Percentiles rank a stretch among this genome's conserved stretches.
phyloP scores from a whole-genome alignment of 1,284 basidiomycete genomes.

The Marasmius sp. region DNA sequence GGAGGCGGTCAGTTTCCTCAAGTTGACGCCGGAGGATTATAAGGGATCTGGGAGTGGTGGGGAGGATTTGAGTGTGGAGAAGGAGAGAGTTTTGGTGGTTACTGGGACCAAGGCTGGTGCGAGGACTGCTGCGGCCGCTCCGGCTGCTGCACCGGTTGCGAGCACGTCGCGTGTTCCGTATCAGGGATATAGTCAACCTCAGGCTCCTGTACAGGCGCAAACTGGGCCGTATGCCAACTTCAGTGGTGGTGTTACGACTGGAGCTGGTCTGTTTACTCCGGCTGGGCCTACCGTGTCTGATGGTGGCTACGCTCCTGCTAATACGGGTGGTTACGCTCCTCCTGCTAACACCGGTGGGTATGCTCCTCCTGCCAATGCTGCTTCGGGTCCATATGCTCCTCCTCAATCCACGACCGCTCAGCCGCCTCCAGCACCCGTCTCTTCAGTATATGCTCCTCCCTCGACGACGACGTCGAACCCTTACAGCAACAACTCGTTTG shows the following conservation, averaged over 20 bases:
- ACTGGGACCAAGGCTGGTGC: slow-evolving; percentile 31
- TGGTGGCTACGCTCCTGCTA: background rate
- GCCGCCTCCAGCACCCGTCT: background rate
- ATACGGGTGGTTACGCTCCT: background rate
- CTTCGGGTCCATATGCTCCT: slow-evolving; percentile 11
- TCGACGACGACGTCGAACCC: slow-evolving; percentile 9
- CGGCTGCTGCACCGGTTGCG: slow-evolving; percentile 15
- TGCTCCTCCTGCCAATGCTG: slow-evolving; percentile 15
- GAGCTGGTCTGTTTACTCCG: slow-evolving; percentile 1
- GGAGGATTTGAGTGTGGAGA: slow-evolving; percentile 57
- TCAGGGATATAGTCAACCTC: slow-evolving; percentile 12
- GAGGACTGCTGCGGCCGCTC: slow-evolving; percentile 25
- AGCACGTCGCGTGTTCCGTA: slow-evolving; percentile 7
- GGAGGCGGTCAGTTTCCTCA: slow-evolving; percentile 81
- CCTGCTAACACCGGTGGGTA: background rate
- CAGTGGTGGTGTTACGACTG: slow-evolving; percentile 14
- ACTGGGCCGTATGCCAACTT: slow-evolving; percentile 21
- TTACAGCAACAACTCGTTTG: slow-evolving; percentile 18
- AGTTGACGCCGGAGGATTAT: slow-evolving; percentile 82
- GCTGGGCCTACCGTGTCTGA: background rate
- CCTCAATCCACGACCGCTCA: background rate
- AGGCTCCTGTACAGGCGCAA: slow-evolving; percentile 11
- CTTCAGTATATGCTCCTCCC: background rate
- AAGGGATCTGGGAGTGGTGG: slow-evolving; percentile 51
- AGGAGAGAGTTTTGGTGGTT: slow-evolving; percentile 60